Conservation (phyloP, 2,329 filamentous ascomycete species). For the Diaporthe ampelina region DNA sequence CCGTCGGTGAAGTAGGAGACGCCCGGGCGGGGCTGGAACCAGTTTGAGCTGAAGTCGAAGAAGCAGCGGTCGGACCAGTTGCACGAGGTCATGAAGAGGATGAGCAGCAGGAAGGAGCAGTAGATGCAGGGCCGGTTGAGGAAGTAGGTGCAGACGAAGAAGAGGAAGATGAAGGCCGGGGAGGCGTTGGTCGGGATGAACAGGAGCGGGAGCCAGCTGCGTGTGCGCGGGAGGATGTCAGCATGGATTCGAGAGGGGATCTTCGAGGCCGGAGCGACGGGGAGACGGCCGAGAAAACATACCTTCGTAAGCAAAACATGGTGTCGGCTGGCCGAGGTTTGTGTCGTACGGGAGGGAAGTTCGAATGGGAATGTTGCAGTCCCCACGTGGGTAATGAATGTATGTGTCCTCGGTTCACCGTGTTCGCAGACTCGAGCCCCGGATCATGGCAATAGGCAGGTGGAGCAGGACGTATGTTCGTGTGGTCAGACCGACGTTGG, state of each 20-base stretch:
- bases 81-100: slow-evolving; percentile 92
- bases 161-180: slow-evolving; percentile 87
- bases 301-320: slow-evolving; percentile 80
- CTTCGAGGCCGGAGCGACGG: not conserved
- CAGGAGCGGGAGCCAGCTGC: slow-evolving; percentile 88
- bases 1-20: slow-evolving; percentile 50
- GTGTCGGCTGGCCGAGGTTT: slow-evolving; percentile 39
- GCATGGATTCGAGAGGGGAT: slow-evolving; percentile 26
- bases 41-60: slow-evolving; percentile 92
- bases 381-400: not conserved
- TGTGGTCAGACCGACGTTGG: not conserved
- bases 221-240: slow-evolving; percentile 32
- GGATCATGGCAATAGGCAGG: slow-evolving; percentile 32
- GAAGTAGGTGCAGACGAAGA: slow-evolving; percentile 94
- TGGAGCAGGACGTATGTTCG: not conserved
- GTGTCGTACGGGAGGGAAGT: not conserved
- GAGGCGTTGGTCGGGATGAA: slow-evolving; percentile 91
- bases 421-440: not conserved
- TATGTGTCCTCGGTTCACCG: slow-evolving; percentile 40
- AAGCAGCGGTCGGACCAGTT: slow-evolving; percentile 93
- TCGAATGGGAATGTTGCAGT: not conserved
- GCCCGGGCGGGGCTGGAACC: slow-evolving; percentile 85
- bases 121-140: slow-evolving; percentile 97
- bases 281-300: slow-evolving; percentile 44
- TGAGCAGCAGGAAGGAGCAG: slow-evolving; percentile 94